A percentile compares a stretch with the other conserved stretches of the same genome.
phyloP scores from a whole-genome alignment of 2,329 filamentous ascomycete species.

The Zasmidium angulare region DNA sequence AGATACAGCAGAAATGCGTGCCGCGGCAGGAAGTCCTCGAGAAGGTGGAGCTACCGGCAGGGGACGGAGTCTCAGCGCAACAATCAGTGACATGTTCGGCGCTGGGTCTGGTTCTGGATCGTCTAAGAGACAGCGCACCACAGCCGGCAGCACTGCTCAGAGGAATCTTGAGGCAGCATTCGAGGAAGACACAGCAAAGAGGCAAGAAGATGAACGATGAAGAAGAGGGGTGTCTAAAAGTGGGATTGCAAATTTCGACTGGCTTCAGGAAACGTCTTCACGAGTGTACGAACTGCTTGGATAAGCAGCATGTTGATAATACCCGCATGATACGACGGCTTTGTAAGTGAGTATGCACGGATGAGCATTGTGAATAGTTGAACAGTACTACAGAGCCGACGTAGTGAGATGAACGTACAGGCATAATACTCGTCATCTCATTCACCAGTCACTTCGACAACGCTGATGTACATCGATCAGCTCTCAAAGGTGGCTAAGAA shows the following conservation, averaged over 20 bases:
- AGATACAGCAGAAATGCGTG: constrained; percentile 15
- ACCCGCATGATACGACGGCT: background rate
- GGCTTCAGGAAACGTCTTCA: background rate
- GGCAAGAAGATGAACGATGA: background rate
- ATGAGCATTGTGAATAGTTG: background rate
- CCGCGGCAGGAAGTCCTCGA: constrained; percentile 17
- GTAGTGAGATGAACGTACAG: too few species aligned
- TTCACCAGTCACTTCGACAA: too few species aligned
- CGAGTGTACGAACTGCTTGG: background rate
- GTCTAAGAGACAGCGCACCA: constrained; percentile 13
- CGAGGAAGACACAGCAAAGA: background rate
- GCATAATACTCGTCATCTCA: background rate
- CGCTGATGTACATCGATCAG: too few species aligned
- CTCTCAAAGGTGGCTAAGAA: background rate
- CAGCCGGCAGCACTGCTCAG: background rate
- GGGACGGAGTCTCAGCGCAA: constrained; percentile 27
- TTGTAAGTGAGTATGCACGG: background rate
- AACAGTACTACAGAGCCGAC: background rate
- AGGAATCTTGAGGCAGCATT: constrained; percentile 2
- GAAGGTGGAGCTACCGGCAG: constrained; percentile 9
- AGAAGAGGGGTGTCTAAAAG: background rate
- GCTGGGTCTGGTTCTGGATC: constrained; percentile 3
- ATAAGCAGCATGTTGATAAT: background rate
- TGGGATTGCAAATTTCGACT: background rate
- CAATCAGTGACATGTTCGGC: constrained; percentile 29